A percentile compares a stretch with the other conserved stretches of the same genome.
Conservation (phyloP, 2,329 filamentous ascomycete species). For the Colletotrichum tofieldiae region DNA sequence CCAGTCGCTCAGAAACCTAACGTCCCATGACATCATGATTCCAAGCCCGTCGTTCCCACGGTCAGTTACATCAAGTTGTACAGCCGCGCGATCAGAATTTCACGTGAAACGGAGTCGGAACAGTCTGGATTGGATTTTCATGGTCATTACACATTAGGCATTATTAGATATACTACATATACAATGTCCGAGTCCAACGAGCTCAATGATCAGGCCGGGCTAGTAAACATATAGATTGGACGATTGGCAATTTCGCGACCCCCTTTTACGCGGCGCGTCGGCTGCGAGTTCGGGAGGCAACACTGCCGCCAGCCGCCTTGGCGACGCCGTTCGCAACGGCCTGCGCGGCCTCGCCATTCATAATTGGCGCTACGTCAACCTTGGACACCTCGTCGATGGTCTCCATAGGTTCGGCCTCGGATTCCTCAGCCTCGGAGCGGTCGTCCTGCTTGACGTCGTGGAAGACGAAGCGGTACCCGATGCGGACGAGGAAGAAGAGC, state of each 20-base stretch:
- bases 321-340: conserved; percentile 26
- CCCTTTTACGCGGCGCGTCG: conserved; percentile 24
- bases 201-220: neutral
- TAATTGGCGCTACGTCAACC: conserved; percentile 23
- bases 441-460: conserved; percentile 69
- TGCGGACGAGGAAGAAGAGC: conserved; percentile 71
- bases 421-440: conserved; percentile 69
- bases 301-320: conserved; percentile 9
- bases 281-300: conserved; percentile 24
- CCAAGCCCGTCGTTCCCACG: neutral
- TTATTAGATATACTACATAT: conserved; percentile 23
- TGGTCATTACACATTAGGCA: conserved; percentile 28
- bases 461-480: conserved; percentile 67
- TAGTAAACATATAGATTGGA: too few relatives aligned
- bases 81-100: neutral
- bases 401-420: conserved; percentile 56
- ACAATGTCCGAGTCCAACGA: neutral
- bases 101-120: neutral
- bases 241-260: too few relatives aligned
- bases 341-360: conserved; percentile 13
- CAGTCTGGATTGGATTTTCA: neutral
- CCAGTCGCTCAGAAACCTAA: neutral
- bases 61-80: neutral
- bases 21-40: conserved; percentile 11
- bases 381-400: conserved; percentile 40